These are phyloP conservation scores for Coelastrella sp. DNA, from an alignment of 139 green algal genomes.

Conservation along the genomic window DNA sequence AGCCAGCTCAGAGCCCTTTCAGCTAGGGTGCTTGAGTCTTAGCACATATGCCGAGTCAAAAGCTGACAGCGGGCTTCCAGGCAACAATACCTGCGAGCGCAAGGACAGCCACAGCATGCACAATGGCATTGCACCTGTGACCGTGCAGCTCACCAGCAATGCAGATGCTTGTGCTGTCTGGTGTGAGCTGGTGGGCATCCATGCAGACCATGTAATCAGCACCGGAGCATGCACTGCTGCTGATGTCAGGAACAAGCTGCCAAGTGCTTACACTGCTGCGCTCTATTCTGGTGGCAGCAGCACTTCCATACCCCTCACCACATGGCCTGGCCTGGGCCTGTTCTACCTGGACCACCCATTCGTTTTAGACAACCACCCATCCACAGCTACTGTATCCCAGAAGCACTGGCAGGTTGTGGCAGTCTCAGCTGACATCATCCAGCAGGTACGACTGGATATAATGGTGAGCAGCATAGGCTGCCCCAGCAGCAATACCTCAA, in stretches of 20 bases:
- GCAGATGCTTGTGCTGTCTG: constrained; percentile 7
- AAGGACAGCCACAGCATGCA: background rate
- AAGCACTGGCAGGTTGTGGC: background rate
- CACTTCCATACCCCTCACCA: background rate
- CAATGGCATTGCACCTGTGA: background rate
- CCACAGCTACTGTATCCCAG: background rate
- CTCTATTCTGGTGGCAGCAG: background rate
- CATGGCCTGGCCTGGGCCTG: background rate
- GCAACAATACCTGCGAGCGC: background rate
- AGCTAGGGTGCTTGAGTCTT: background rate
- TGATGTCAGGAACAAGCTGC: background rate
- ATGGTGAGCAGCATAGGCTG: background rate
- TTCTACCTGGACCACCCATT: constrained; percentile 7
- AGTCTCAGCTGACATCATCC: background rate
- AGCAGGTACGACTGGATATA: background rate
- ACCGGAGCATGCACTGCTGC: background rate
- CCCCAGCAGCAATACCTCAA: background rate
- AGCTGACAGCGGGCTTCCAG: background rate
- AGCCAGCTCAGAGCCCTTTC: background rate
- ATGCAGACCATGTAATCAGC: background rate
- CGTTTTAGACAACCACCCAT: too few relatives aligned
- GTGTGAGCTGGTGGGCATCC: constrained; percentile 21
- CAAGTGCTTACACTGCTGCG: too few relatives aligned
- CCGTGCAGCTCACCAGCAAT: background rate
- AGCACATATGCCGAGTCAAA: too few relatives aligned